Evolutionary conservation across 1,284 basidiomycete species (phyloP).

Genomic region (Xerocomus amazonicus): DNA sequence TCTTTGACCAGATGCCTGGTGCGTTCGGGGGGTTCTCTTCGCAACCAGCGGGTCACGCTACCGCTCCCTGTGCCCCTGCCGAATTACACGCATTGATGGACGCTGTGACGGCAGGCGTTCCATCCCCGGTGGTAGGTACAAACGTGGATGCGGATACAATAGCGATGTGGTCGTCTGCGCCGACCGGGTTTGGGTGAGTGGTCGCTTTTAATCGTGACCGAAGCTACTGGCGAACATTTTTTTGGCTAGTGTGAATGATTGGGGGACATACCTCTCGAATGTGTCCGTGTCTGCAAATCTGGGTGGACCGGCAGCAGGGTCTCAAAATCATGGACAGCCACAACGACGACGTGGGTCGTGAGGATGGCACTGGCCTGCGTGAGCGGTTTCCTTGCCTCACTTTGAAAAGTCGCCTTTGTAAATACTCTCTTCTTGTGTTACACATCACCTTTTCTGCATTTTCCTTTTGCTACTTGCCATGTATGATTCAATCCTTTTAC

Average conservation of each 20-base stretch:
- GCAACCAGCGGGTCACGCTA: constrained; percentile 1
- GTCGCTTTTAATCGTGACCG: background rate
- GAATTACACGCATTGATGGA: constrained; percentile 18
- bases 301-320: constrained; percentile 10
- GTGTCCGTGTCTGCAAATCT: constrained; percentile 24
- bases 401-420: background rate
- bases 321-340: background rate
- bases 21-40: constrained; percentile 12
- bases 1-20: constrained; percentile 20
- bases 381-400: background rate
- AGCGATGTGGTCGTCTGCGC: constrained; percentile 58
- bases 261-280: constrained; percentile 35
- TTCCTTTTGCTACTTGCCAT: background rate
- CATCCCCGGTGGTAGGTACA: constrained; percentile 7
- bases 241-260: constrained; percentile 31
- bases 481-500: background rate
- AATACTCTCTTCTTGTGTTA: too few species aligned
- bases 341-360: background rate
- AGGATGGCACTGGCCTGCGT: background rate
- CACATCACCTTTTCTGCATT: background rate
- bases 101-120: background rate
- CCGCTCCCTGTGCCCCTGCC: background rate
- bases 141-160: constrained; percentile 45
- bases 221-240: background rate
- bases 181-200: constrained; percentile 54